phyloP scores from a whole-genome alignment of 208 protist species.

The Wallacemonas sp. region DNA sequence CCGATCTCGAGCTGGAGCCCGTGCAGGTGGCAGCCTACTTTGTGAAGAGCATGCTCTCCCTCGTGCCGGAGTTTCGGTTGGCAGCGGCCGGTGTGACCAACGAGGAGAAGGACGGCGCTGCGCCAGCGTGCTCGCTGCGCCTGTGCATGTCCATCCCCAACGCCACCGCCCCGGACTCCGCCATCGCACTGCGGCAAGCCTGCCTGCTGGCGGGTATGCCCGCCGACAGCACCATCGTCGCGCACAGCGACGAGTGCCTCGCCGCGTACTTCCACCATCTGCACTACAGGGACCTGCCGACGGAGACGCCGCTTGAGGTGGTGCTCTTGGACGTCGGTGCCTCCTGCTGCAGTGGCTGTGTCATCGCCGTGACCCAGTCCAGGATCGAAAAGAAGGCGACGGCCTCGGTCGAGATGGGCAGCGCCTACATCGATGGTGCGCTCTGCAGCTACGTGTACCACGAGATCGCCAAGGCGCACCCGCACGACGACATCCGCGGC shows the following conservation, averaged over 20 bases:
- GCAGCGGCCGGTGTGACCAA: conserved; percentile 2
- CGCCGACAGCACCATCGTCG: conserved; percentile 39
- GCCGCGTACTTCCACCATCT: conserved; percentile 69
- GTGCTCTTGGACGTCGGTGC: conserved; percentile 67
- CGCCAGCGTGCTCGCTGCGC: conserved; percentile 8
- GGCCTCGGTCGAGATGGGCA: conserved; percentile 47
- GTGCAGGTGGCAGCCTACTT: conserved; percentile 60
- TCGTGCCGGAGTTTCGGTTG: conserved; percentile 29
- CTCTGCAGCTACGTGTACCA: conserved; percentile 51
- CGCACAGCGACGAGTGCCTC: conserved; percentile 47
- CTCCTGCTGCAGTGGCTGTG: conserved; percentile 37
- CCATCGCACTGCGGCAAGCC: conserved; percentile 52
- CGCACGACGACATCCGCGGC: conserved; percentile 20
- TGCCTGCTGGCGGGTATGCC: conserved; percentile 54
- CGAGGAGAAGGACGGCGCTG: too few species aligned
- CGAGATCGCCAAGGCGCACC: conserved; percentile 43
- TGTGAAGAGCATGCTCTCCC: conserved; percentile 54
- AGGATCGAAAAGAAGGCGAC: conserved; percentile 37
- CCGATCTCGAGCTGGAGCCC: conserved; percentile 24
- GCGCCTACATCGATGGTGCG: conserved; percentile 50
- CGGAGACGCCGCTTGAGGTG: conserved; percentile 29
- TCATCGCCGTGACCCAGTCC: conserved; percentile 32
- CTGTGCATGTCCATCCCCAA: conserved; percentile 17
- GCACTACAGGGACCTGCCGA: conserved; percentile 49
- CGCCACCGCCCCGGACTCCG: conserved; percentile 16